phyloP scores from a whole-genome alignment of 768 basidiomycete species.

The Tylopilus vinaceipallidus region DNA sequence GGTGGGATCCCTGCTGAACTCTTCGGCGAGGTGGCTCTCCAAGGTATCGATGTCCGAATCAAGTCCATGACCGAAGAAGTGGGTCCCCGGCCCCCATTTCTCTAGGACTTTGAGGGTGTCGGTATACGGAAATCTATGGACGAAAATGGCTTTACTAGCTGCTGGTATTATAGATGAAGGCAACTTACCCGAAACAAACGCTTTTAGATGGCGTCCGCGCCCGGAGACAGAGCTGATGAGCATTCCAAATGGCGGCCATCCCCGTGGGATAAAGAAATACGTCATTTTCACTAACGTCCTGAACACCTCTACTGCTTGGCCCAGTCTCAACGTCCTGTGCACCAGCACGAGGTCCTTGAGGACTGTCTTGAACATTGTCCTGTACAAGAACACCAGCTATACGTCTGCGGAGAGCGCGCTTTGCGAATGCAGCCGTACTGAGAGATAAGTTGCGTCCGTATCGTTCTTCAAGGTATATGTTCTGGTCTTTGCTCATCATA shows the following conservation, averaged over 20 bases:
- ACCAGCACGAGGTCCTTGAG: constrained; percentile 41
- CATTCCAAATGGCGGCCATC: constrained; percentile 94
- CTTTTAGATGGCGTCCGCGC: constrained; percentile 67
- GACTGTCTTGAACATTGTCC: constrained; percentile 42
- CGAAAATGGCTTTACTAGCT: background rate
- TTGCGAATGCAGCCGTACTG: constrained; percentile 71
- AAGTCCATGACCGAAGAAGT: constrained; percentile 82
- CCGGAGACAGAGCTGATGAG: constrained; percentile 67
- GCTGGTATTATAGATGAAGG: background rate
- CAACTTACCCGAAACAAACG: constrained; percentile 86
- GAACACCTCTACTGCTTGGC: constrained; percentile 66
- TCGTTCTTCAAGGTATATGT: constrained; percentile 85
- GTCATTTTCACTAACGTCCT: constrained; percentile 75
- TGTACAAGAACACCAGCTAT: constrained; percentile 83
- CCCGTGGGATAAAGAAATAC: constrained; percentile 87
- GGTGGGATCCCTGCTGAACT: constrained; percentile 35
- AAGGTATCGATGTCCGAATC: constrained; percentile 74
- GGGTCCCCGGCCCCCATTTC: constrained; percentile 95
- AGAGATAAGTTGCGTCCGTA: constrained; percentile 89
- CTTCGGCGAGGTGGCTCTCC: constrained; percentile 55
- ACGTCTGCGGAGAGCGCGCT: constrained; percentile 80
- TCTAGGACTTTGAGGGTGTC: constrained; percentile 92
- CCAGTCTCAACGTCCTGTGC: constrained; percentile 47
- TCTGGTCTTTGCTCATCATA: constrained; percentile 57
- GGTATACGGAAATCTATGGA: constrained; percentile 82